Conservation (phyloP, 116 monocot species). For the Dioscorea cayenensis region DNA sequence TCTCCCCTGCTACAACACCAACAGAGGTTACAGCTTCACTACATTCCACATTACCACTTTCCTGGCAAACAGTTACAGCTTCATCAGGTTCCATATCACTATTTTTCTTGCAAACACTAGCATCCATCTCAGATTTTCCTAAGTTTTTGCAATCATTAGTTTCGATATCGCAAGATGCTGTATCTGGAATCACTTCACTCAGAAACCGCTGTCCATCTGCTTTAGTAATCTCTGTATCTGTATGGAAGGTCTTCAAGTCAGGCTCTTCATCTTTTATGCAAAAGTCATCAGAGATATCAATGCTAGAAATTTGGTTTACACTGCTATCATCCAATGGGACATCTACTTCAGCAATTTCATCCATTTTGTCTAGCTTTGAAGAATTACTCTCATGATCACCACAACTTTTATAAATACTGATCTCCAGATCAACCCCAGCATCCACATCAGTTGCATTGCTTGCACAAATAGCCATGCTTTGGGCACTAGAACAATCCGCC, state of each 20-base stretch:
- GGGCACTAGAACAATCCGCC: neutral
- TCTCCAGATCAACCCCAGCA: neutral
- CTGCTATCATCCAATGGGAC: too few relatives aligned
- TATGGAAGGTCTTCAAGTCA: neutral
- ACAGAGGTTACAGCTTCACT: neutral
- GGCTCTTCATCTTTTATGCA: too few relatives aligned
- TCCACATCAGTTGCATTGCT: neutral
- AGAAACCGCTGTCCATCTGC: neutral
- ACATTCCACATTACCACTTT: neutral
- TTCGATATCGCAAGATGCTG: neutral
- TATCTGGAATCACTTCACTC: neutral
- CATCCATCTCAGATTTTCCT: too few relatives aligned
- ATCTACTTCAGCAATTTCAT: neutral
- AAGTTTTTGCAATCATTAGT: neutral
- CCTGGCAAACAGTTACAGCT: neutral
- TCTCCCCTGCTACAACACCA: neutral
- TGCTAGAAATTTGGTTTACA: too few relatives aligned
- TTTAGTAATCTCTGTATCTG: neutral
- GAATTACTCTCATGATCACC: neutral
- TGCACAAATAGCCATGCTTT: neutral
- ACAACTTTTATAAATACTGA: neutral
- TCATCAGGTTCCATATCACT: neutral
- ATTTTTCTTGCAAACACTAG: neutral
- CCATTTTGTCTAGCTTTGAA: neutral
- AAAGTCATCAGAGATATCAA: too few relatives aligned